Percentiles rank a stretch among this genome's conserved stretches.
These are phyloP conservation scores for Penicillium sp. DNA, from an alignment of 2,329 filamentous ascomycete species.

Conservation along the genomic window DNA sequence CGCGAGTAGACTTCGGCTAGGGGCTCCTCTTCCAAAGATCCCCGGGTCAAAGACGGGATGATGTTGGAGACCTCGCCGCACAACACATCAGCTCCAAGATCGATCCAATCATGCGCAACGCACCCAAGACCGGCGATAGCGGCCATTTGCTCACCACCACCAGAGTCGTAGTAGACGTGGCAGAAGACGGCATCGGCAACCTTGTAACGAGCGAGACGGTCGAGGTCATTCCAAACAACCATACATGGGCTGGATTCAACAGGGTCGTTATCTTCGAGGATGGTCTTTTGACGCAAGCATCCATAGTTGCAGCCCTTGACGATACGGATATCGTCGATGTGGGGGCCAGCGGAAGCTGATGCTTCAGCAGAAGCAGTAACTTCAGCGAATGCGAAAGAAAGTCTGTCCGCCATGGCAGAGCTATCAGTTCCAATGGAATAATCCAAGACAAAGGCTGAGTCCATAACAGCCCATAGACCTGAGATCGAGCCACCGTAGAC, in stretches of 20 bases:
- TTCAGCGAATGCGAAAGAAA: slow-evolving; percentile 12
- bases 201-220: slow-evolving; percentile 15
- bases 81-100: slow-evolving; percentile 10
- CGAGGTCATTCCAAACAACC: slow-evolving; percentile 15
- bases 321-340: slow-evolving; percentile 11
- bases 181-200: slow-evolving; percentile 13
- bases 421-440: slow-evolving; percentile 10
- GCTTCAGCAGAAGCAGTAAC: slow-evolving; percentile 12
- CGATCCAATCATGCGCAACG: slow-evolving; percentile 13
- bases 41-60: slow-evolving; percentile 11
- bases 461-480: slow-evolving; percentile 13
- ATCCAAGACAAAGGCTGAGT: slow-evolving; percentile 12
- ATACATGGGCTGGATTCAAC: slow-evolving; percentile 7
- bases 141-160: slow-evolving; percentile 15
- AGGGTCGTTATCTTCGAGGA: slow-evolving; percentile 13
- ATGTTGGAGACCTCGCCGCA: slow-evolving; percentile 16
- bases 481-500: slow-evolving; percentile 13
- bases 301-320: slow-evolving; percentile 14
- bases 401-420: slow-evolving; percentile 8
- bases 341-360: slow-evolving; percentile 7
- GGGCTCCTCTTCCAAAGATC: slow-evolving; percentile 10
- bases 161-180: slow-evolving; percentile 15
- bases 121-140: slow-evolving; percentile 16
- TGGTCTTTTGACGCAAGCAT: slow-evolving; percentile 14
- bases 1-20: slow-evolving; percentile 11